These are phyloP conservation scores for Talaromyces borbonicus DNA, from an alignment of 495 filamentous ascomycete species.

Conservation along the genomic window DNA sequence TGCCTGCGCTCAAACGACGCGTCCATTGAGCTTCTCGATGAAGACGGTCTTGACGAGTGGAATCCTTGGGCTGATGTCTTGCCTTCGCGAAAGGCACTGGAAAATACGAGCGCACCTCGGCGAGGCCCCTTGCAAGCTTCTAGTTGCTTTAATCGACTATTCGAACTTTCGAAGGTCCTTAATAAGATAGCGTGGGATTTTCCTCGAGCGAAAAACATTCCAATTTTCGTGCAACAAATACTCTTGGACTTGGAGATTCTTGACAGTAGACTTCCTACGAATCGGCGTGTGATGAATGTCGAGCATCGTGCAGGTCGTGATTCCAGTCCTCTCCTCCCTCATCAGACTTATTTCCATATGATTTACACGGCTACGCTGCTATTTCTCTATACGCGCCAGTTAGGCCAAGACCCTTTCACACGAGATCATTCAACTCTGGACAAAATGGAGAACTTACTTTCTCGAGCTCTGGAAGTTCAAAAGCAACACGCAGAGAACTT, in stretches of 20 bases:
- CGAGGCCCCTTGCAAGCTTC: constrained; percentile 46
- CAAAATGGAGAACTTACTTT: constrained; percentile 34
- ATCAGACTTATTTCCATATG: constrained; percentile 38
- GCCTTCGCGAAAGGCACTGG: constrained; percentile 23
- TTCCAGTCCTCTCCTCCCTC: constrained; percentile 34
- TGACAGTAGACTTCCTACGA: constrained; percentile 32
- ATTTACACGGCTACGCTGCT: constrained; percentile 38
- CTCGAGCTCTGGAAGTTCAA: constrained; percentile 32
- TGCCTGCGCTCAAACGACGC: constrained; percentile 44
- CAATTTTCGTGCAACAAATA: constrained; percentile 29
- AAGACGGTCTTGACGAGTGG: constrained; percentile 66
- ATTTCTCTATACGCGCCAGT: constrained; percentile 31
- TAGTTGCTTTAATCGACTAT: constrained; percentile 52
- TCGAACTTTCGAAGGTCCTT: constrained; percentile 38
- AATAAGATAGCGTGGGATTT: constrained; percentile 32
- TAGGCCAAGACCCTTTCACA: background rate
- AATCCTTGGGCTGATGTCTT: constrained; percentile 54
- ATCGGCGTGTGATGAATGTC: constrained; percentile 31
- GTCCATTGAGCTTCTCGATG: constrained; percentile 36
- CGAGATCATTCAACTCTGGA: constrained; percentile 31
- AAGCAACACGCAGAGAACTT: constrained; percentile 39
- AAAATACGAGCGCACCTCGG: constrained; percentile 27
- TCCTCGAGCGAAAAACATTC: constrained; percentile 21
- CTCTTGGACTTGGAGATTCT: constrained; percentile 31
- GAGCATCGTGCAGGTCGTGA: constrained; percentile 36